Percentiles rank a stretch among this genome's conserved stretches.
Conservation (phyloP, 1,284 basidiomycete genomes). For the Ustilago curta region DNA sequence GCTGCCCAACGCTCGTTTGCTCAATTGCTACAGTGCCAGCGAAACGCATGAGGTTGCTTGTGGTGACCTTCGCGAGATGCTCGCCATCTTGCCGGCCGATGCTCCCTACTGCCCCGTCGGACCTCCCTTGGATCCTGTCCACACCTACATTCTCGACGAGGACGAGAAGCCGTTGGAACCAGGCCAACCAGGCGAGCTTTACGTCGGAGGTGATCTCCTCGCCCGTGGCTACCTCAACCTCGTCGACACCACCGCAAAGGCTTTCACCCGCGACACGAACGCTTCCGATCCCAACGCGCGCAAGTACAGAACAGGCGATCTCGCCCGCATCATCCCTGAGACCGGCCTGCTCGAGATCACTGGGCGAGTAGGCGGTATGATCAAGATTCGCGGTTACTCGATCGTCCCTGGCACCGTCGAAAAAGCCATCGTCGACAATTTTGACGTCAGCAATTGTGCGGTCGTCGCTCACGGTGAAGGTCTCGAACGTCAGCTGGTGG, state of each 20-base stretch:
- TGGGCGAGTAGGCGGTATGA: slow-evolving; percentile 67
- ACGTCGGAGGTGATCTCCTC: slow-evolving; percentile 64
- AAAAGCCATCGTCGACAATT: slow-evolving; percentile 63
- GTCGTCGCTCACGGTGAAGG: slow-evolving; percentile 65
- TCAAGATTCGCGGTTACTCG: slow-evolving; percentile 68
- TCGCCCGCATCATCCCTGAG: slow-evolving; percentile 57
- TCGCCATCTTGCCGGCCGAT: slow-evolving; percentile 24
- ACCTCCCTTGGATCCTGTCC: slow-evolving; percentile 55
- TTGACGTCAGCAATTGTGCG: slow-evolving; percentile 63
- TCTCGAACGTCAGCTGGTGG: slow-evolving; percentile 65
- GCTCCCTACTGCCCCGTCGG: slow-evolving; percentile 64
- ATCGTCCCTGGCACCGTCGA: slow-evolving; percentile 65
- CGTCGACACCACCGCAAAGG: slow-evolving; percentile 63
- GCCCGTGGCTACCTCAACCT: slow-evolving; percentile 68
- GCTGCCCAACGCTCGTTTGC: slow-evolving; percentile 60
- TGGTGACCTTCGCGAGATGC: slow-evolving; percentile 60
- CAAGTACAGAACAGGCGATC: slow-evolving; percentile 67
- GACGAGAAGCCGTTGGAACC: slow-evolving; percentile 51
- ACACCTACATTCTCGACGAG: slow-evolving; percentile 66
- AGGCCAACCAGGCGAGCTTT: slow-evolving; percentile 63
- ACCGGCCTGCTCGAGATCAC: slow-evolving; percentile 65
- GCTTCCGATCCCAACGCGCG: slow-evolving; percentile 32
- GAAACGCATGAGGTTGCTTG: slow-evolving; percentile 68
- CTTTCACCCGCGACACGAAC: slow-evolving; percentile 57
- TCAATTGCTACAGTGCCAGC: slow-evolving; percentile 68